These are phyloP conservation scores for Komagataella pastoris DNA, from an alignment of 805 yeast species.

Conservation along the genomic window DNA sequence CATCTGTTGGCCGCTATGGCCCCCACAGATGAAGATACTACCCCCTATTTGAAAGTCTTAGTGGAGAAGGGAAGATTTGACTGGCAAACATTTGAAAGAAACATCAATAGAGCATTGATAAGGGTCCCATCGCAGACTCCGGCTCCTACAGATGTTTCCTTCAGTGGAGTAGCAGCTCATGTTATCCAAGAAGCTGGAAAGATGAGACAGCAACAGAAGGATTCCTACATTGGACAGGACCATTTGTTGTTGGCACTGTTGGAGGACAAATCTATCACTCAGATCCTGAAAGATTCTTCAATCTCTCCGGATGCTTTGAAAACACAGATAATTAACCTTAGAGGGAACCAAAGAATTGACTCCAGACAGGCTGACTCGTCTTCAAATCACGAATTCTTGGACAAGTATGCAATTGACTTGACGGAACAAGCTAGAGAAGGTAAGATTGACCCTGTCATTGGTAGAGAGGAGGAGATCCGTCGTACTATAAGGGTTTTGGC, in stretches of 20 bases:
- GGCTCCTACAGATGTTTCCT: slow-evolving; percentile 69
- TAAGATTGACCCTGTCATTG: slow-evolving; percentile 94
- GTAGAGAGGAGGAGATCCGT: slow-evolving; percentile 97
- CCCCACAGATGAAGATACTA: slow-evolving; percentile 34
- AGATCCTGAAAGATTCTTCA: slow-evolving; percentile 57
- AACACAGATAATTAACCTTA: slow-evolving; percentile 62
- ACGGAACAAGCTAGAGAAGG: slow-evolving; percentile 92
- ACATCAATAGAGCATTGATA: slow-evolving; percentile 70
- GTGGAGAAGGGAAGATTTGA: slow-evolving; percentile 82
- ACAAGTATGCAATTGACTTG: slow-evolving; percentile 86
- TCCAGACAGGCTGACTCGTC: slow-evolving; percentile 90
- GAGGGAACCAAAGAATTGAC: slow-evolving; percentile 89
- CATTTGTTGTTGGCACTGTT: slow-evolving; percentile 77
- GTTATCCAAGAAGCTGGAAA: slow-evolving; percentile 64
- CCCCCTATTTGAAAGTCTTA: slow-evolving; percentile 66
- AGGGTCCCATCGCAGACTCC: slow-evolving; percentile 83
- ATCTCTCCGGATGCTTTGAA: slow-evolving; percentile 62
- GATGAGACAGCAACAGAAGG: slow-evolving; percentile 79
- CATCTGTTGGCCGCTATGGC: slow-evolving; percentile 90
- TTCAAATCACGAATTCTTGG: slow-evolving; percentile 66
- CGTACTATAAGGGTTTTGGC: slow-evolving; percentile 89
- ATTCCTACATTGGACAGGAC: slow-evolving; percentile 86
- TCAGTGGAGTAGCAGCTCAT: slow-evolving; percentile 66
- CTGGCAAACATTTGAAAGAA: slow-evolving; percentile 66
- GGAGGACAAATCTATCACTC: slow-evolving; percentile 61